Evolutionary conservation across 2,329 filamentous ascomycete genomes (phyloP).

Genomic region (Exophiala phaeomuriformis): DNA sequence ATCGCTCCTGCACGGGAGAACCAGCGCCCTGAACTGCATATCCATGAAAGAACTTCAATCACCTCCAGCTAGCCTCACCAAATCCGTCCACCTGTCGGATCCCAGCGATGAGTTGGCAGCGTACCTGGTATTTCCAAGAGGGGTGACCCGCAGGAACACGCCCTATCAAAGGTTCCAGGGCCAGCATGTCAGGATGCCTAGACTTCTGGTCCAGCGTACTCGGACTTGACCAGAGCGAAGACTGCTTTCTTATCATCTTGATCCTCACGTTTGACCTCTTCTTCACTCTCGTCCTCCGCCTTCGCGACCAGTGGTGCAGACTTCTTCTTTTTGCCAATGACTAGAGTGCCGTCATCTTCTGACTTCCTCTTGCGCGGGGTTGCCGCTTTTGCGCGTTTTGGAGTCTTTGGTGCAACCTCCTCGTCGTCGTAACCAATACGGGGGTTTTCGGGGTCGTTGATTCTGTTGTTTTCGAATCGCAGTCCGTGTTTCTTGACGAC

Average conservation of each 20-base stretch:
- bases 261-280: background rate
- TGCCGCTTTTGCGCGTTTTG: background rate
- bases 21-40: too few species aligned
- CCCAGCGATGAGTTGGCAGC: too few species aligned
- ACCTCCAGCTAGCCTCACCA: too few species aligned
- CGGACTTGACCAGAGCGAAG: background rate
- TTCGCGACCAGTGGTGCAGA: background rate
- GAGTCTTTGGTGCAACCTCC: background rate
- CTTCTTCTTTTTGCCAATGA: conserved; percentile 6
- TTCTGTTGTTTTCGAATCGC: background rate
- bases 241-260: background rate
- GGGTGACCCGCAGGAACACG: too few species aligned
- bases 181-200: background rate
- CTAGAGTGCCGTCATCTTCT: background rate
- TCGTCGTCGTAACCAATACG: background rate
- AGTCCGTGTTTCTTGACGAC: conserved; percentile 5
- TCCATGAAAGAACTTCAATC: too few species aligned
- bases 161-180: too few species aligned
- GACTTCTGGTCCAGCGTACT: background rate
- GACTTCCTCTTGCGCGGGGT: conserved; percentile 5
- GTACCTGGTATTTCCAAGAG: too few species aligned
- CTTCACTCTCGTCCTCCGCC: background rate
- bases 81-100: too few species aligned
- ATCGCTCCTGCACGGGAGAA: too few species aligned
- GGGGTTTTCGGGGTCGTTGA: background rate